A percentile compares a stretch with the other conserved stretches of the same genome.
phyloP scores from a whole-genome alignment of 495 filamentous ascomycete genomes.

The Penicillium desertorum region DNA sequence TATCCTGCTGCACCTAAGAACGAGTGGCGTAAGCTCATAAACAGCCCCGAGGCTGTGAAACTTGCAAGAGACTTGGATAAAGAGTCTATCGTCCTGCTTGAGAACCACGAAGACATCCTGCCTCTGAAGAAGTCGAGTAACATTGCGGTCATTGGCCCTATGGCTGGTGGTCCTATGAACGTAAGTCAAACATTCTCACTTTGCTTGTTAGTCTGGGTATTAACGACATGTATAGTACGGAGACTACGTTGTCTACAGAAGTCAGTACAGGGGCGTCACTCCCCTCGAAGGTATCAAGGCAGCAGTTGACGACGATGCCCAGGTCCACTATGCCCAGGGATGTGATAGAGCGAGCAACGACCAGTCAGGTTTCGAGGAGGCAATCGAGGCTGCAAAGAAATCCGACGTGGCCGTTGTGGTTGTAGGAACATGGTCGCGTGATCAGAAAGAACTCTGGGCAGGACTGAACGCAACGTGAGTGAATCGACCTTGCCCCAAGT shows the following conservation, averaged over 20 bases:
- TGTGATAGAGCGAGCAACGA: conserved; percentile 73
- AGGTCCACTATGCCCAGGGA: conserved; percentile 63
- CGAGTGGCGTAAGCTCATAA: conserved; percentile 55
- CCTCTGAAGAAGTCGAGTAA: conserved; percentile 59
- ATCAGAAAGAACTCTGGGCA: conserved; percentile 65
- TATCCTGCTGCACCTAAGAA: conserved; percentile 53
- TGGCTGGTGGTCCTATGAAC: conserved; percentile 70
- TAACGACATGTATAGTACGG: conserved; percentile 50
- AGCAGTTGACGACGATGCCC: conserved; percentile 52
- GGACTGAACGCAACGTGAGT: conserved; percentile 62
- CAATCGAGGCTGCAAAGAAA: conserved; percentile 58
- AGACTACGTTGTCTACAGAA: conserved; percentile 63
- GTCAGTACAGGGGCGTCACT: conserved; percentile 61
- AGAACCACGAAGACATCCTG: conserved; percentile 62
- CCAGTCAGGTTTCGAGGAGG: conserved; percentile 60
- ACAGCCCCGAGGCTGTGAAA: conserved; percentile 54
- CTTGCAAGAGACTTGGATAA: conserved; percentile 61
- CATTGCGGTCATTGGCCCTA: conserved; percentile 71
- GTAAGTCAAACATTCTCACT: conserved; percentile 36
- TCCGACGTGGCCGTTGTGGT: conserved; percentile 70
- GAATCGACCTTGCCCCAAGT: not conserved
- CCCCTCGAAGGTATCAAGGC: conserved; percentile 65
- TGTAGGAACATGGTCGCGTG: conserved; percentile 72
- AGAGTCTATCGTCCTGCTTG: conserved; percentile 68
- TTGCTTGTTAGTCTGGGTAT: conserved; percentile 1